A percentile compares a stretch with the other conserved stretches of the same genome.
phyloP scores from a whole-genome alignment of 768 basidiomycete genomes.

The Amanita inopinata region DNA sequence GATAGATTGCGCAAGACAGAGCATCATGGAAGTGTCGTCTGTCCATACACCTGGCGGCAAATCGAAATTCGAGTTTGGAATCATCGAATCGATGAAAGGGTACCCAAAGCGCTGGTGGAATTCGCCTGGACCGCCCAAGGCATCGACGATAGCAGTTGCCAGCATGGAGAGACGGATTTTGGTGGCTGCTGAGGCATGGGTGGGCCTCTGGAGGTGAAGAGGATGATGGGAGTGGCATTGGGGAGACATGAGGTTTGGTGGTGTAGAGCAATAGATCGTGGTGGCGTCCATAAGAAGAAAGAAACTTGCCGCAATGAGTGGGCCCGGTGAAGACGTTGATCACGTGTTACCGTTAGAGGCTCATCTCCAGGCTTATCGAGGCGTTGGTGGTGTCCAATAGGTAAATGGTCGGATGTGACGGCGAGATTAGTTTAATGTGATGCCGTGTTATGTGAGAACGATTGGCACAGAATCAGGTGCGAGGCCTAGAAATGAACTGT shows the following conservation, averaged over 20 bases:
- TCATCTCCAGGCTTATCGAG: no score
- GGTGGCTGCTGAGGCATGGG: constrained; percentile 18
- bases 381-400: no score
- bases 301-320: no score
- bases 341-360: no score
- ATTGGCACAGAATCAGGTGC: no score
- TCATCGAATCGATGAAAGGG: constrained; percentile 25
- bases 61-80: constrained; percentile 27
- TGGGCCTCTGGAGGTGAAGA: constrained; percentile 20
- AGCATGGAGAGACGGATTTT: constrained; percentile 32
- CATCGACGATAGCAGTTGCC: constrained; percentile 33
- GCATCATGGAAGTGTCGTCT: constrained; percentile 38
- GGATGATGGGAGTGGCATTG: neutral
- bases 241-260: neutral
- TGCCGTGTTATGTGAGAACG: no score
- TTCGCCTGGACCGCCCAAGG: constrained; percentile 35
- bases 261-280: neutral
- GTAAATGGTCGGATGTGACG: no score
- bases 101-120: constrained; percentile 30
- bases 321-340: no score
- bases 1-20: constrained; percentile 33
- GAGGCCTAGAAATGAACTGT: no score
- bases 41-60: constrained; percentile 34
- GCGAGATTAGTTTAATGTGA: no score
- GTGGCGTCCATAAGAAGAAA: neutral